A percentile compares a stretch with the other conserved stretches of the same genome.
These are phyloP conservation scores for Linum lewisii DNA, from an alignment of 345 rosid species.

Conservation along the genomic window DNA sequence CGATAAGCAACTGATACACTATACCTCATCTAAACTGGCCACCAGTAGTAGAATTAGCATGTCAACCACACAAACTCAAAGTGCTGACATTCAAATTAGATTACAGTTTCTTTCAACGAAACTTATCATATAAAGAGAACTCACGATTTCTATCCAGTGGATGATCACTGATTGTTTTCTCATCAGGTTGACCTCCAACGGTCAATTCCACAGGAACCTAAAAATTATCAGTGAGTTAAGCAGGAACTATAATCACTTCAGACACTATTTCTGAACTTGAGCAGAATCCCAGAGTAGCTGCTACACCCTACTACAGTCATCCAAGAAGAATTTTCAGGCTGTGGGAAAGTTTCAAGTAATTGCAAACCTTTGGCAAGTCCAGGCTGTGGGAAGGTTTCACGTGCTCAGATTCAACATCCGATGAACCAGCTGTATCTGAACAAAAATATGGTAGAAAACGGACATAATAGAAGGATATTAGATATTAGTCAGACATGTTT, in stretches of 20 bases:
- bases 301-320: neutral
- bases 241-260: neutral
- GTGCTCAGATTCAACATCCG: conserved; percentile 44
- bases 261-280: too few species aligned
- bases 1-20: too few species aligned
- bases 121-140: conserved; percentile 18
- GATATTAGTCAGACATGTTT: too few species aligned
- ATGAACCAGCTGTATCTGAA: conserved; percentile 47
- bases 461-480: neutral
- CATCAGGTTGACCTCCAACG: conserved; percentile 36
- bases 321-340: too few species aligned
- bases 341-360: too few species aligned
- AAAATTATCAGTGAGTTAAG: neutral
- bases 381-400: conserved; percentile 38
- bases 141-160: conserved; percentile 45
- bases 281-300: too few species aligned
- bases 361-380: conserved; percentile 34
- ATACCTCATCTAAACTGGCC: too few species aligned
- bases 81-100: too few species aligned
- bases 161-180: conserved; percentile 28
- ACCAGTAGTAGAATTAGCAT: too few species aligned
- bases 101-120: too few species aligned
- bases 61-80: too few species aligned
- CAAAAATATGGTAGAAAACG: conserved; percentile 25
- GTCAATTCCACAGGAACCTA: conserved; percentile 36